A percentile compares a stretch with the other conserved stretches of the same genome.
phyloP scores from a whole-genome alignment of 768 basidiomycete genomes.

The Lactifluus echinatus region DNA sequence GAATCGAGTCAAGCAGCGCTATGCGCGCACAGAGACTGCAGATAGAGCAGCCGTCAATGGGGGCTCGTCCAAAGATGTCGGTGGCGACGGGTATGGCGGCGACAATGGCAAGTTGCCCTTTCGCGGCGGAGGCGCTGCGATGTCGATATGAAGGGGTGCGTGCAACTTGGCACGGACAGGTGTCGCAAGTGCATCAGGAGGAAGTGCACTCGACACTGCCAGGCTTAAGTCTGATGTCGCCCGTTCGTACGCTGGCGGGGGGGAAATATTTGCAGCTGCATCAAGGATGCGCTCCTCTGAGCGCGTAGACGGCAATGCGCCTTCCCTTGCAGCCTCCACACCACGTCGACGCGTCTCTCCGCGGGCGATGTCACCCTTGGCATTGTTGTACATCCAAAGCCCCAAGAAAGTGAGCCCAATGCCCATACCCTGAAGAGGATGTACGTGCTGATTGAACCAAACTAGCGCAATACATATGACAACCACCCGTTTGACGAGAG shows the following conservation, averaged over 20 bases:
- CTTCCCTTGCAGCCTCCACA: conserved; percentile 60
- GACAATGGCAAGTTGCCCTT: conserved; percentile 13
- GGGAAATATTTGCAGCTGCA: conserved; percentile 31
- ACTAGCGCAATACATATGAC: conserved; percentile 97
- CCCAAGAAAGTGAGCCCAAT: conserved; percentile 86
- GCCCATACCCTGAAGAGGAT: conserved; percentile 80
- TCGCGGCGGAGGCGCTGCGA: conserved; percentile 20
- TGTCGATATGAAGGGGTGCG: conserved; percentile 24
- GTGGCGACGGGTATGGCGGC: conserved; percentile 33
- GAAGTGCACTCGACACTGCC: conserved; percentile 7
- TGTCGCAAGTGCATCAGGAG: not conserved
- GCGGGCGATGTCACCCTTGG: conserved; percentile 85
- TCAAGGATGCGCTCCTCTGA: conserved; percentile 49
- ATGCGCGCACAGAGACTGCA: conserved; percentile 7
- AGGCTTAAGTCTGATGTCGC: not conserved
- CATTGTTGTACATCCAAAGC: conserved; percentile 92
- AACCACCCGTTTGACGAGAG: conserved; percentile 93
- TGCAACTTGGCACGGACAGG: conserved; percentile 16
- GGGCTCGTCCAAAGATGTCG: conserved; percentile 33
- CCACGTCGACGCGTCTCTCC: conserved; percentile 85
- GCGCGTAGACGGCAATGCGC: conserved; percentile 56
- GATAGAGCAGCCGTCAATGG: conserved; percentile 21
- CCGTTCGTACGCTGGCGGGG: conserved; percentile 15
- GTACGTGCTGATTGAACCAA: conserved; percentile 88
- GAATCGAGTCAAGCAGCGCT: not conserved